These are phyloP conservation scores for Ramalina peruviana DNA, from an alignment of 495 filamentous ascomycete species.

Conservation along the genomic window DNA sequence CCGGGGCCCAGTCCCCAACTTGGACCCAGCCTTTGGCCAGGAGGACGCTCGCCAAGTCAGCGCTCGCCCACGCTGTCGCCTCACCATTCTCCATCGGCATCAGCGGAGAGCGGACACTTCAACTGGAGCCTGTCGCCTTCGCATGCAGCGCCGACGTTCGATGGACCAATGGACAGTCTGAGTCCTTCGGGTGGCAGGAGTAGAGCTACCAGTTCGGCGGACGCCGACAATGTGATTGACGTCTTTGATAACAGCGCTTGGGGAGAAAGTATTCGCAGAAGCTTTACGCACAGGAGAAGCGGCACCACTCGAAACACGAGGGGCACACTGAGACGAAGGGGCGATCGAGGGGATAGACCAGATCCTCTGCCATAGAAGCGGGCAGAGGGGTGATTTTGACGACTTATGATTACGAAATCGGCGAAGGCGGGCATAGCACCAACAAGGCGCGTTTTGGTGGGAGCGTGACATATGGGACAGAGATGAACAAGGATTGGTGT, in stretches of 20 bases:
- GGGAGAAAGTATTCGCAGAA: conserved; percentile 82
- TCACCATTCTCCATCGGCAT: conserved; percentile 11
- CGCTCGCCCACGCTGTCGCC: neutral
- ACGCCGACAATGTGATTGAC: conserved; percentile 63
- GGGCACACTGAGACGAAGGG: conserved; percentile 7
- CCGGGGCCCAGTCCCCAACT: conserved; percentile 20
- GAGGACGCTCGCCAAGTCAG: neutral
- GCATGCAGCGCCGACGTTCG: neutral
- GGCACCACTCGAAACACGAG: conserved; percentile 14
- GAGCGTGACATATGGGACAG: neutral
- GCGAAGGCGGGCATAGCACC: neutral
- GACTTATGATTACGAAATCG: conserved; percentile 4
- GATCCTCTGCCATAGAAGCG: neutral
- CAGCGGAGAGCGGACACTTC: conserved; percentile 5
- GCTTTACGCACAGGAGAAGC: conserved; percentile 61
- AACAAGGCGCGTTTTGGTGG: neutral
- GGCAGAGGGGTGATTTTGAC: neutral
- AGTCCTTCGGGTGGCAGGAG: conserved; percentile 23
- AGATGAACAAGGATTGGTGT: neutral
- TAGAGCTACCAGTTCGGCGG: conserved; percentile 53
- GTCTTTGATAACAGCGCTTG: conserved; percentile 77
- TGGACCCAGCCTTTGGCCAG: conserved; percentile 2
- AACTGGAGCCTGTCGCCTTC: conserved; percentile 2
- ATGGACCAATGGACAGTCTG: conserved; percentile 8
- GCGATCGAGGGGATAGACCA: neutral